Evolutionary conservation across 208 protist species (phyloP), one percentile per base, ranked within the genome.

Genomic region (Trypanosoma theileri): DNA sequence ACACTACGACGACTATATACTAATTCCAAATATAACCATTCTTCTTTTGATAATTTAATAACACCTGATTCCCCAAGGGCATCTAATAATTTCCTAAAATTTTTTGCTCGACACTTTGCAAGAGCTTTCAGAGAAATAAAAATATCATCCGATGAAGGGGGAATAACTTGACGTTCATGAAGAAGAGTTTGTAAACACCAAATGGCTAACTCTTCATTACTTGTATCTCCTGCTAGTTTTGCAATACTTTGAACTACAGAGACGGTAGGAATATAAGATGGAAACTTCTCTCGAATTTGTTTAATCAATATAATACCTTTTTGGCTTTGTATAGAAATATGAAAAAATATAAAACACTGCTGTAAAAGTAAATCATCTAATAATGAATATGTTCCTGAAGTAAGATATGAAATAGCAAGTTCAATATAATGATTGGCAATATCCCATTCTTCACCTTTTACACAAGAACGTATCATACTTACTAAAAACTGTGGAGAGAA

Each of bases 11-110:
- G 82, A 48, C 73, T 80, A 77, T 90, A 78, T 58, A 91, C 67
- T 58, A 95, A 80, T 21, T 80, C 67, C n/a, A 91, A 57, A 35
- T 85, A 81, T 28, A 92, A 71, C 8, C 66, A 46, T 64, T 92
- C 79, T 71, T 95, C 89, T 24, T 63, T 70, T 1, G 59, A 81
- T 1, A 81, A 64, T 9, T 54, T n/a, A 48, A 92, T 64, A 28
- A 91, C 68, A 46, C 68, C 77, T 61, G 86, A 89, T 44, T 81
- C 68, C 19, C 75, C 66, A 24, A 92, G 66, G 6, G 80, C 85
- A 31, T 80, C 67, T 58, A 92, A 57, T 19, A 95, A 69, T 55
- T 84, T 74, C 17, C 80, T 71, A 54, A 91, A 88, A 60, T 83
- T 84, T 40, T 74, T 79, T n/a, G 80, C 66, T 7, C 76, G 76